Evolutionary conservation across 192 early-diverging fungal genomes (phyloP).

Genomic region (Entophlyctis helioformis): DNA sequence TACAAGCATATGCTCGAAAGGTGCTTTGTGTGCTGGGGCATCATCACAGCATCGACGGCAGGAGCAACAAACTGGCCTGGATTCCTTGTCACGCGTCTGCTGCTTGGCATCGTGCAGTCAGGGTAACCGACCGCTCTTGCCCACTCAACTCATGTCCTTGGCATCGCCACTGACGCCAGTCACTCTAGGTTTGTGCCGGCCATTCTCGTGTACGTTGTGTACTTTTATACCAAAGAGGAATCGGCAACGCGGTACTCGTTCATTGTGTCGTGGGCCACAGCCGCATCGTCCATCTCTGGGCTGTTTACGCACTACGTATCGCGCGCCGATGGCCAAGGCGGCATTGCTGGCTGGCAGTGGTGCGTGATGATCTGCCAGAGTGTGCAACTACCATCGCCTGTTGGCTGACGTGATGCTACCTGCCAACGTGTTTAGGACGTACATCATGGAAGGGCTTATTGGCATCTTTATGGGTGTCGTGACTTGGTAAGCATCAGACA

Average conservation of each 20-base stretch:
- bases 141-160: background rate
- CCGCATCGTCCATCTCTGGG: constrained; percentile 7
- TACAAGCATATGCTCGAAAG: too few relatives aligned
- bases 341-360: constrained; percentile 13
- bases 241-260: constrained; percentile 15
- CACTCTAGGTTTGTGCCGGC: constrained; percentile 13
- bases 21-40: too few relatives aligned
- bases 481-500: too few relatives aligned
- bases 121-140: constrained; percentile 9
- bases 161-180: background rate
- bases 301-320: constrained; percentile 12
- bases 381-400: background rate
- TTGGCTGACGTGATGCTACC: background rate
- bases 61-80: constrained; percentile 3
- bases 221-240: constrained; percentile 28
- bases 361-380: constrained; percentile 1
- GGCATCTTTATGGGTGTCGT: constrained; percentile 1
- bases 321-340: constrained; percentile 5
- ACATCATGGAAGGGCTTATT: constrained; percentile 8
- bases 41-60: constrained; percentile 8
- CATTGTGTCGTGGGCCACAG: constrained; percentile 11
- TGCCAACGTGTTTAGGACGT: background rate
- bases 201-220: constrained; percentile 12
- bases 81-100: constrained; percentile 7
- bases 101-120: constrained; percentile 13